Base-by-base conservation (phyloP, 108 stramenopile genomes). In the Pseudonitzschia pungens region DNA sequence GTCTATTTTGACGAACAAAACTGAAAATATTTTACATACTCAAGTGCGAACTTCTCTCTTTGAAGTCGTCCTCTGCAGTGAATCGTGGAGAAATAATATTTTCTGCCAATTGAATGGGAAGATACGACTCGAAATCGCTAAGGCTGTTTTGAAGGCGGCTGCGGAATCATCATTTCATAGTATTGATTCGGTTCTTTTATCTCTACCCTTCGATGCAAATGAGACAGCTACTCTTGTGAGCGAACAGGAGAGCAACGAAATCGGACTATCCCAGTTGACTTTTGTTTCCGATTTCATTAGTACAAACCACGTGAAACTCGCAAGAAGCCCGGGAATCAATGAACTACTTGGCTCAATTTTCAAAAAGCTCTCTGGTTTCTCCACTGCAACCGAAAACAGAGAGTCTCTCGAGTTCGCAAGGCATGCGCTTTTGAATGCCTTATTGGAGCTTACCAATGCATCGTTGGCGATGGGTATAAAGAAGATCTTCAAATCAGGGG, bases 51-150 rank as follows among this genome's bases (percentile, higher is more conserved):
- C 69, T 40, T 32, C 74, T 20, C 65, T 90, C 0, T 66, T 78
- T 31, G 69, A 77, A 24, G 62, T 80, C 6, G 86, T 90, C 1
- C 64, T 95, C 68, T 54, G 27, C n/a, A 81, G 88, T 42, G 67
- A 77, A n/a, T 86, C 89, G 12, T 95, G 94, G 94, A 50, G 66
- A 40, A 68, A 70, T n/a, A 72, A 83, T 36, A 72, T 95, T 15
- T 92, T 91, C 70, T 73, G 84, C 50, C 77, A 76, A 24, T 74
- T 91, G 18, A 58, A 73, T 33, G 18, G 28, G 68, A 26, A 44
- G 52, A 73, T 45, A 65, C 79, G 65, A 73, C 55, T 53, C 27
- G 18, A 74, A 62, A 69, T 79, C 29, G 62, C 68, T 44, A 15
- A 16, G 2, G 69, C 81, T 18, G 28, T 89, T 41, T 76, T 94